phyloP scores from a whole-genome alignment of 192 early-diverging fungal species.

The Coemansia sp. region DNA sequence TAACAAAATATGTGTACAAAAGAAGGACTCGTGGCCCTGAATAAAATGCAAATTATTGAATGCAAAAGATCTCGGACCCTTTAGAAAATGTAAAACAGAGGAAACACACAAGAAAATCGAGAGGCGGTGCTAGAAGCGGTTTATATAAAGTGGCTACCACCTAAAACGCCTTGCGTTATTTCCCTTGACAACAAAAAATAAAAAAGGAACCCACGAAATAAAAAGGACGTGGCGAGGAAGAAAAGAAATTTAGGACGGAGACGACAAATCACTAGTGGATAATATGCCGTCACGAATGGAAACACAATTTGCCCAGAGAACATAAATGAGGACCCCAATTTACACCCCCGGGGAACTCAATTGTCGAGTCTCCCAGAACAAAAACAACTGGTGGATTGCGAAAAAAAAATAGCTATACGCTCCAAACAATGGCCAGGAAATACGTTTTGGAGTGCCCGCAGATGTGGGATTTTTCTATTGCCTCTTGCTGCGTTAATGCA shows the following conservation, averaged over 20 bases:
- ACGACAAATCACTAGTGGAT: conserved; percentile 17
- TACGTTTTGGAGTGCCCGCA: background rate
- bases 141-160: conserved; percentile 16
- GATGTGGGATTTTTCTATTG: conserved; percentile 1
- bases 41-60: background rate
- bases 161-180: conserved; percentile 7
- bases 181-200: background rate
- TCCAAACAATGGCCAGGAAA: background rate
- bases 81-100: background rate
- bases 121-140: conserved; percentile 6
- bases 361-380: background rate
- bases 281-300: conserved; percentile 17
- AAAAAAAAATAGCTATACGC: too few relatives aligned
- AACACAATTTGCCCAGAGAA: conserved; percentile 11
- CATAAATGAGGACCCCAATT: background rate
- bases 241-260: background rate
- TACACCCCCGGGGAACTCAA: background rate
- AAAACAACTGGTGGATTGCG: too few relatives aligned
- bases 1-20: too few relatives aligned
- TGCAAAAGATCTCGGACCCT: background rate
- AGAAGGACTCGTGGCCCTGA: too few relatives aligned
- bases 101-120: background rate
- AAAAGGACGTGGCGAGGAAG: background rate
- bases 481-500: background rate
- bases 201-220: background rate